Evolutionary conservation across 495 filamentous ascomycete genomes (phyloP).

Genomic region (Neurospora sp.): DNA sequence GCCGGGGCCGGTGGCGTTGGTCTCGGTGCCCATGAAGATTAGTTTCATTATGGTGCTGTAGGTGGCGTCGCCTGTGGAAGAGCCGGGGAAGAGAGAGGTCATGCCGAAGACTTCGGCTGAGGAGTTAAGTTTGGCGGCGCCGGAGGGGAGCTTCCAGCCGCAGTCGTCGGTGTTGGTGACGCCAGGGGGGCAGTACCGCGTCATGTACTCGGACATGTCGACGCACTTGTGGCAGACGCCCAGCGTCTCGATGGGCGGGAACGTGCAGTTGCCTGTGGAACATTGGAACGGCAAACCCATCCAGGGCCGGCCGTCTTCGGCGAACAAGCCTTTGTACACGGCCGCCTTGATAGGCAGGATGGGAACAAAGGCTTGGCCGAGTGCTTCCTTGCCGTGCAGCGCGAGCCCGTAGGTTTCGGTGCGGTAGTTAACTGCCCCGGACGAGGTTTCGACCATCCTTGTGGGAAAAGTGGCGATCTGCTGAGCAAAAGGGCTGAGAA

Average conservation of each 20-base stretch:
- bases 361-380: conserved; percentile 15
- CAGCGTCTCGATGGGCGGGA: conserved; percentile 17
- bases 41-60: conserved; percentile 21
- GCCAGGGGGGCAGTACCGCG: conserved; percentile 9
- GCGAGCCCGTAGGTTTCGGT: conserved; percentile 1
- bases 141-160: conserved; percentile 17
- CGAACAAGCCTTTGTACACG: conserved; percentile 23
- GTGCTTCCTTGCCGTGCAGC: neutral
- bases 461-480: conserved; percentile 14
- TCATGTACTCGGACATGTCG: conserved; percentile 17
- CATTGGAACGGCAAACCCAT: conserved; percentile 14
- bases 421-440: conserved; percentile 6
- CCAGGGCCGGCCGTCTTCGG: conserved; percentile 16
- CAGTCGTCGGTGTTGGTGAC: neutral
- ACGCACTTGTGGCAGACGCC: conserved; percentile 19
- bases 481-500: conserved; percentile 16
- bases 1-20: conserved; percentile 1
- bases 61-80: conserved; percentile 4
- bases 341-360: conserved; percentile 24
- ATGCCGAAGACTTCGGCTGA: conserved; percentile 15
- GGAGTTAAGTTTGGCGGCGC: conserved; percentile 8
- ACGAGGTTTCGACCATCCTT: neutral
- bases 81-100: conserved; percentile 15
- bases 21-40: conserved; percentile 17
- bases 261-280: conserved; percentile 21